A percentile compares a stretch with the other conserved stretches of the same genome.
phyloP scores from a whole-genome alignment of 2,329 filamentous ascomycete genomes.

The Phaeoacremonium minimum region DNA sequence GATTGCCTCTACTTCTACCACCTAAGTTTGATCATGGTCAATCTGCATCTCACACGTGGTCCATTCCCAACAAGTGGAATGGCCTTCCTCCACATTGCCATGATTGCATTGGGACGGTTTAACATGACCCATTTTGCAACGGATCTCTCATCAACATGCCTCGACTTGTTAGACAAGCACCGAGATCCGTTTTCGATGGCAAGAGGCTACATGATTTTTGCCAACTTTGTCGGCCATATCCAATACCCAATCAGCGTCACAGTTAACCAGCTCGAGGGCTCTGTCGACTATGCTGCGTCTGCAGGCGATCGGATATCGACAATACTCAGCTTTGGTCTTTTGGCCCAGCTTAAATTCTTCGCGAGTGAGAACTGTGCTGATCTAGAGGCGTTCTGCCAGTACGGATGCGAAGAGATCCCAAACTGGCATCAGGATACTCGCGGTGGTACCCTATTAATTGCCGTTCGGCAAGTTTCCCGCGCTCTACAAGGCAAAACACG shows the following conservation, averaged over 20 bases:
- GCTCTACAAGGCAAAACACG: slow-evolving; percentile 73
- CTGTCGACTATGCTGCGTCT: slow-evolving; percentile 60
- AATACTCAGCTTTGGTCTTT: slow-evolving; percentile 66
- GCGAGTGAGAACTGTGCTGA: slow-evolving; percentile 65
- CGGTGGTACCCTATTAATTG: slow-evolving; percentile 66
- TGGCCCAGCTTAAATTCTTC: slow-evolving; percentile 64
- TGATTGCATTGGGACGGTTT: slow-evolving; percentile 65
- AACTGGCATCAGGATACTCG: slow-evolving; percentile 69
- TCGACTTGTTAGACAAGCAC: slow-evolving; percentile 60
- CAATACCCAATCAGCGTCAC: slow-evolving; percentile 56
- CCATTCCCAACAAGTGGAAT: slow-evolving; percentile 66
- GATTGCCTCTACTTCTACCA: slow-evolving; percentile 71
- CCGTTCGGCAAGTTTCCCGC: slow-evolving; percentile 60
- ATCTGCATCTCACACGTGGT: slow-evolving; percentile 59
- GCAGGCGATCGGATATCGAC: slow-evolving; percentile 69
- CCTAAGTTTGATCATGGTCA: slow-evolving; percentile 61
- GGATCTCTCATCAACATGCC: slow-evolving; percentile 58
- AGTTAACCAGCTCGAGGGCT: slow-evolving; percentile 57
- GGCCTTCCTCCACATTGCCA: slow-evolving; percentile 63
- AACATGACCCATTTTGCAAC: slow-evolving; percentile 65
- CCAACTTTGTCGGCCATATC: slow-evolving; percentile 67
- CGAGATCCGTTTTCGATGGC: slow-evolving; percentile 63
- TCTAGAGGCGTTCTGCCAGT: slow-evolving; percentile 66
- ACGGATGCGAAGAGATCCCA: slow-evolving; percentile 68
- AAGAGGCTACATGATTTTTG: slow-evolving; percentile 64